Conservation (phyloP, 768 basidiomycete species). For the Tricholoma sp. region DNA sequence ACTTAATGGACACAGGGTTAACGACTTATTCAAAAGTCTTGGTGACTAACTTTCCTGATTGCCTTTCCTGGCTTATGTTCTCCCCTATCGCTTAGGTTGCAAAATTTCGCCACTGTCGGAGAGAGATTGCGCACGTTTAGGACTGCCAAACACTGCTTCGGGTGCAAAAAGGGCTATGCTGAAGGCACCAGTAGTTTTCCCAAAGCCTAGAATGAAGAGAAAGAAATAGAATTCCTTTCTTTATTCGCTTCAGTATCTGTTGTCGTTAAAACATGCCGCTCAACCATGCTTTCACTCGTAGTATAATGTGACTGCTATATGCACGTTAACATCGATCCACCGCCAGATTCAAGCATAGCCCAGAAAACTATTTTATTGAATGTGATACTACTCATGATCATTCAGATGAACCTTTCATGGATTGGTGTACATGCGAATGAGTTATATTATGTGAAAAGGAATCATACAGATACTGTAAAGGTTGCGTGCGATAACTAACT, state of each 20-base stretch:
- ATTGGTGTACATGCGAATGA: background rate
- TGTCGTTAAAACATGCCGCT: background rate
- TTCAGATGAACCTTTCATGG: background rate
- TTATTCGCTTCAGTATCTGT: background rate
- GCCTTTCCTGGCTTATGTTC: background rate
- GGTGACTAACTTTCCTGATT: slow-evolving; percentile 30
- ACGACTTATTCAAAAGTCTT: slow-evolving; percentile 69
- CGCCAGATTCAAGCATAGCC: background rate
- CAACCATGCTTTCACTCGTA: background rate
- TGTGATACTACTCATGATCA: background rate
- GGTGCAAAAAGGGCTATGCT: slow-evolving; percentile 70
- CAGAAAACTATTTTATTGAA: background rate
- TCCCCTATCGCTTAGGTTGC: slow-evolving; percentile 50
- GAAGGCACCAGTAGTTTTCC: slow-evolving; percentile 75
- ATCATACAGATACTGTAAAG: background rate
- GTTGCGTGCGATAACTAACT: background rate
- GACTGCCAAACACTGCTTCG: slow-evolving; percentile 57
- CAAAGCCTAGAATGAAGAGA: slow-evolving; percentile 48
- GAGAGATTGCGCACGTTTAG: slow-evolving; percentile 63
- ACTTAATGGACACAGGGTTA: slow-evolving; percentile 33
- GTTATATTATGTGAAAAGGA: background rate
- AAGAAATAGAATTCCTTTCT: slow-evolving; percentile 16
- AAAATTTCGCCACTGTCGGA: slow-evolving; percentile 52
- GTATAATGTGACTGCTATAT: background rate
- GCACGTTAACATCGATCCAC: background rate